Evolutionary conservation across 306 rosid species (phyloP).

Genomic region (Vachellia pachyceras): DNA sequence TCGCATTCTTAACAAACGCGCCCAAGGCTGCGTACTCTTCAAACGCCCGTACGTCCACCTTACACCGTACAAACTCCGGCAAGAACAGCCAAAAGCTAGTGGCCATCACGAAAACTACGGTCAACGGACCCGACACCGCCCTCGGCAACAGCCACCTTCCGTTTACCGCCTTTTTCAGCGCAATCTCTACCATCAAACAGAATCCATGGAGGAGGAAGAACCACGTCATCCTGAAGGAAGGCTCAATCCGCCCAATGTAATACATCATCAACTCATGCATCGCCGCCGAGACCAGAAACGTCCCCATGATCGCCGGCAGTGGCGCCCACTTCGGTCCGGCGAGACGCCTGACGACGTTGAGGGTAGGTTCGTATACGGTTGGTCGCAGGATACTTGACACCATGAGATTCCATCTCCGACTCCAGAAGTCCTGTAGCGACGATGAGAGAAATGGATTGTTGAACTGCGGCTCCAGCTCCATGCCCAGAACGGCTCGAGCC

Average conservation of each 20-base stretch:
- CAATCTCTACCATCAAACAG: conserved; percentile 53
- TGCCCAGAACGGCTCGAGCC: conserved; percentile 46
- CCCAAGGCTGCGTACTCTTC: conserved; percentile 66
- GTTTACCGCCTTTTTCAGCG: conserved; percentile 45
- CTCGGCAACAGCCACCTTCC: conserved; percentile 51
- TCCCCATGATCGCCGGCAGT: conserved; percentile 44
- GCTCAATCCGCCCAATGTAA: conserved; percentile 55
- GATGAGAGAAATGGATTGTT: conserved; percentile 62
- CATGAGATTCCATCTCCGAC: conserved; percentile 77
- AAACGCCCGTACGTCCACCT: conserved; percentile 54
- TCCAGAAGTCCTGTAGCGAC: conserved; percentile 84
- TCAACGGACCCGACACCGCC: conserved; percentile 51
- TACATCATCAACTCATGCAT: conserved; percentile 74
- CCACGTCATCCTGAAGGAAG: conserved; percentile 60
- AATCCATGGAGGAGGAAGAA: conserved; percentile 74
- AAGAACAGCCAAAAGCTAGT: conserved; percentile 69
- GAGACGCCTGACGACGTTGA: not conserved
- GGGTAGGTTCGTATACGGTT: conserved; percentile 59
- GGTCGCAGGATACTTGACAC: conserved; percentile 59
- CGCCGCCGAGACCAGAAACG: conserved; percentile 61
- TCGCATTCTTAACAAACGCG: conserved; percentile 37
- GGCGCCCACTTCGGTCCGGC: conserved; percentile 53
- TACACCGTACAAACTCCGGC: conserved; percentile 59
- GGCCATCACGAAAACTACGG: conserved; percentile 54
- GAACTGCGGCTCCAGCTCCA: conserved; percentile 71